These are phyloP conservation scores for Apiotrichum akiyoshidainum DNA, from an alignment of 1,284 basidiomycete genomes.

Conservation along the genomic window DNA sequence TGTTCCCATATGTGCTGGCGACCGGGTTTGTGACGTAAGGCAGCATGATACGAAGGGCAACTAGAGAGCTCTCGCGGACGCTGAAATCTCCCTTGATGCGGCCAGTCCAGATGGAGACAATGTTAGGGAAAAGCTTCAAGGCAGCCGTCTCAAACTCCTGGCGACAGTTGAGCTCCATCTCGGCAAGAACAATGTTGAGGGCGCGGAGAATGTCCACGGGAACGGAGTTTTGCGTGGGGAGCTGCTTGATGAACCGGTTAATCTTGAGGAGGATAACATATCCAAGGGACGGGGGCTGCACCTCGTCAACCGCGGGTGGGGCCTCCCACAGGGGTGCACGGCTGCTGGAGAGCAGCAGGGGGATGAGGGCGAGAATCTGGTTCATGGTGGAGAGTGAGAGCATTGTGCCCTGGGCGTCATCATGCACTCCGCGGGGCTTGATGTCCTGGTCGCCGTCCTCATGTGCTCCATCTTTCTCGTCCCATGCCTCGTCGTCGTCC, in stretches of 20 bases:
- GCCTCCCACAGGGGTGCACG: conserved; percentile 38
- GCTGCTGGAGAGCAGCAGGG: conserved; percentile 61
- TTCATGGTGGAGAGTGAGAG: conserved; percentile 8
- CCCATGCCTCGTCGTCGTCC: conserved; percentile 35
- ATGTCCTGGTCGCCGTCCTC: conserved; percentile 22
- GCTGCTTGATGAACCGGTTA: conserved; percentile 62
- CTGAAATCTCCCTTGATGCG: conserved; percentile 64
- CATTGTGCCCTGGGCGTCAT: conserved; percentile 9
- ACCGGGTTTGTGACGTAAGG: conserved; percentile 60
- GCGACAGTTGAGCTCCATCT: conserved; percentile 68
- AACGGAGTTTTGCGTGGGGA: conserved; percentile 64
- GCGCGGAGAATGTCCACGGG: conserved; percentile 68
- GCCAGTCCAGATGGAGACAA: conserved; percentile 70
- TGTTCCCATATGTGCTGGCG: not conserved
- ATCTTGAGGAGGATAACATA: conserved; percentile 63
- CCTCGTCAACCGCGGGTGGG: conserved; percentile 4
- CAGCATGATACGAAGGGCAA: conserved; percentile 65
- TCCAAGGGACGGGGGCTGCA: conserved; percentile 48
- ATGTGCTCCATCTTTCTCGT: conserved; percentile 10
- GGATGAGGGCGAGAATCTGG: conserved; percentile 66
- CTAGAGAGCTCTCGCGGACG: conserved; percentile 58
- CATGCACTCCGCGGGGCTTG: conserved; percentile 14
- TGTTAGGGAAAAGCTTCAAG: conserved; percentile 59
- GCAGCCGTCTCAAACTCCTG: conserved; percentile 62
- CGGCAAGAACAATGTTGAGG: conserved; percentile 65